A percentile compares a stretch with the other conserved stretches of the same genome.
Evolutionary conservation across 768 basidiomycete genomes (phyloP).

Genomic region (Pisolithus orientalis): DNA sequence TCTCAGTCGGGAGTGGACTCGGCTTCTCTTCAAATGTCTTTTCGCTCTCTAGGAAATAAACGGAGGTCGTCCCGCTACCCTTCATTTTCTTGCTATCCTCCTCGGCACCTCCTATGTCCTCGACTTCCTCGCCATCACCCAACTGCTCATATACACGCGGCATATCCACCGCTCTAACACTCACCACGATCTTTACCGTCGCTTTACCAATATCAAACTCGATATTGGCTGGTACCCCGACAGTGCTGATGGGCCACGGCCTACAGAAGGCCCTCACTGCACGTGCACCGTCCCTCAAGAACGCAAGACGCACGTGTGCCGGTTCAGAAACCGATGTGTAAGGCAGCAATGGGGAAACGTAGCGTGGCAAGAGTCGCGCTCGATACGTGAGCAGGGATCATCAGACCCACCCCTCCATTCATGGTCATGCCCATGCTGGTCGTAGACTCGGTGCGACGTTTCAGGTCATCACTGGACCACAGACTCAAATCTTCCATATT

Average conservation of each 20-base stretch:
- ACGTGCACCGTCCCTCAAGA: slow-evolving; percentile 81
- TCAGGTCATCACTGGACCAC: slow-evolving; percentile 74
- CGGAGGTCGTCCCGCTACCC: not conserved
- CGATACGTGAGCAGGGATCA: slow-evolving; percentile 11
- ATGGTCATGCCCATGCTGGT: not conserved
- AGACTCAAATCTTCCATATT: slow-evolving; percentile 92
- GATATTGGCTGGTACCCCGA: slow-evolving; percentile 61
- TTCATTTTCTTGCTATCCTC: slow-evolving; percentile 12
- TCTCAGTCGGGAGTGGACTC: slow-evolving; percentile 67
- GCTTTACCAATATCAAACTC: slow-evolving; percentile 73
- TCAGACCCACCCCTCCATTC: not conserved
- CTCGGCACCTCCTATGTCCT: not conserved
- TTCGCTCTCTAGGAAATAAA: not conserved
- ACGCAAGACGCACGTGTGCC: slow-evolving; percentile 33
- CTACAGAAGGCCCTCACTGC: slow-evolving; percentile 81
- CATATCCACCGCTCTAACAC: slow-evolving; percentile 55
- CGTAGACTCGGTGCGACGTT: not conserved
- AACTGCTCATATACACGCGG: slow-evolving; percentile 4
- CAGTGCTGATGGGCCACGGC: slow-evolving; percentile 72
- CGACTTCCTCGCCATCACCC: not conserved
- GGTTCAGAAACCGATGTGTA: slow-evolving; percentile 4
- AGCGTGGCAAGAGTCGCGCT: slow-evolving; percentile 16
- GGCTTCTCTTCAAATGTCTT: not conserved
- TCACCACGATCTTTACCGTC: slow-evolving; percentile 61
- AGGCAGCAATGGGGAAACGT: slow-evolving; percentile 9